phyloP scores from a whole-genome alignment of 495 filamentous ascomycete species.

The Talaromyces trachyspermus region DNA sequence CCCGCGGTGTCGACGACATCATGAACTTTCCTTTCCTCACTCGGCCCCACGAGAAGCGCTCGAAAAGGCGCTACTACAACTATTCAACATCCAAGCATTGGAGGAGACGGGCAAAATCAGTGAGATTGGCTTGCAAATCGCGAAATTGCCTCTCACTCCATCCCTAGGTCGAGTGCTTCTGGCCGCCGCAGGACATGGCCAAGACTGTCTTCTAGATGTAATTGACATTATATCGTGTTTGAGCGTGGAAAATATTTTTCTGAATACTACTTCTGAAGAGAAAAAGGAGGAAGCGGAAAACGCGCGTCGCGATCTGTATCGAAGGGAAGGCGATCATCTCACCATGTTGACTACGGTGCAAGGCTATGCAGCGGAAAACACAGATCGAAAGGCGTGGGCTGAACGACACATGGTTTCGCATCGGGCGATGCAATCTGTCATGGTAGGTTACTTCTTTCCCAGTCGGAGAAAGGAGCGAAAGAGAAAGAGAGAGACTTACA shows the following conservation, averaged over 20 bases:
- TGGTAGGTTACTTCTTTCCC: constrained; percentile 34
- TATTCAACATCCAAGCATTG: constrained; percentile 71
- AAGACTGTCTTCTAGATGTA: constrained; percentile 67
- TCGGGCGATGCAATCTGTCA: constrained; percentile 73
- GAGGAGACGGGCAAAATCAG: constrained; percentile 67
- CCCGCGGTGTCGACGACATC: constrained; percentile 77
- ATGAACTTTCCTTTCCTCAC: constrained; percentile 80
- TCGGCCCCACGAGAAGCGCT: constrained; percentile 69
- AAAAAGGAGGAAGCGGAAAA: constrained; percentile 67
- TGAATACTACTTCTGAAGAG: constrained; percentile 74
- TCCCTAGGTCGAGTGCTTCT: constrained; percentile 74
- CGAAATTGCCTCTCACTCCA: constrained; percentile 75
- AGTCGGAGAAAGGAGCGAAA: too few species aligned
- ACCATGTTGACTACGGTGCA: constrained; percentile 80
- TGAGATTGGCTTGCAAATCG: constrained; percentile 63
- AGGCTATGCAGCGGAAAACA: constrained; percentile 65
- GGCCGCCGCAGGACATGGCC: constrained; percentile 63
- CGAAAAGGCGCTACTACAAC: constrained; percentile 74
- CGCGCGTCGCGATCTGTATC: constrained; percentile 63
- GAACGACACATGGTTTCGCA: constrained; percentile 68
- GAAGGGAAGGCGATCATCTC: constrained; percentile 83
- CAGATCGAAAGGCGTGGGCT: constrained; percentile 71
- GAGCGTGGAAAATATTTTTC: constrained; percentile 82
- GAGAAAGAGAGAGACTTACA: too few species aligned
- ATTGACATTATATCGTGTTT: constrained; percentile 91